phyloP scores from a whole-genome alignment of 306 rosid species.

The Gastrolobium villosum region DNA sequence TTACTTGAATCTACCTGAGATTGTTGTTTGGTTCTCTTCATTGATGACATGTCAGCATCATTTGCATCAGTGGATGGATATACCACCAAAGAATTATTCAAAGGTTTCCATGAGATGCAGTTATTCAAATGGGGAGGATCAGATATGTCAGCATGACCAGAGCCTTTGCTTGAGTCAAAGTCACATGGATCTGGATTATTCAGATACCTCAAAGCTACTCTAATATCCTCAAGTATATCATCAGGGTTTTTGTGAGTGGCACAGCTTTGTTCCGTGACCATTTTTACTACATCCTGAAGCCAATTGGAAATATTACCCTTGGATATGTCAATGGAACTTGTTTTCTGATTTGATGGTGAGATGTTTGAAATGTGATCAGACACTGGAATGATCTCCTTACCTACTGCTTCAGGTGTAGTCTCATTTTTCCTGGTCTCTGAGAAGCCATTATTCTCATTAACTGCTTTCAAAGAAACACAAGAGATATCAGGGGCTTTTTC shows the following conservation, averaged over 20 bases:
- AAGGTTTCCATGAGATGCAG: slow-evolving; percentile 45
- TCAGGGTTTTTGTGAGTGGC: slow-evolving; percentile 56
- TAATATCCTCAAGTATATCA: slow-evolving; percentile 63
- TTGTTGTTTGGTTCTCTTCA: slow-evolving; percentile 50
- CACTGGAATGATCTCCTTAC: slow-evolving; percentile 56
- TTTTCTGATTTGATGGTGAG: slow-evolving; percentile 52
- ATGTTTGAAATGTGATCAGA: slow-evolving; percentile 54
- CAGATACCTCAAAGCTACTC: slow-evolving; percentile 56
- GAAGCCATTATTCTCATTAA: slow-evolving; percentile 52
- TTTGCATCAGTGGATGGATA: slow-evolving; percentile 50
- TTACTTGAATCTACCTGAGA: slow-evolving; percentile 56
- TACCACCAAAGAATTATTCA: slow-evolving; percentile 40
- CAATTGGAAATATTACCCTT: slow-evolving; percentile 62
- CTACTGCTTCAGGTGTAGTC: slow-evolving; percentile 50
- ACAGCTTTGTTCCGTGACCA: slow-evolving; percentile 64
- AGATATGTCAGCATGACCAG: slow-evolving; percentile 49
- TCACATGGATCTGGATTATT: slow-evolving; percentile 41
- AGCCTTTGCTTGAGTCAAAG: slow-evolving; percentile 43
- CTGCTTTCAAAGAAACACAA: slow-evolving; percentile 52
- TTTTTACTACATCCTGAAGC: slow-evolving; percentile 67
- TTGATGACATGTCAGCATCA: slow-evolving; percentile 36
- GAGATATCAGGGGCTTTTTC: slow-evolving; percentile 57
- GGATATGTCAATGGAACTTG: slow-evolving; percentile 42
- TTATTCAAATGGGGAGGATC: slow-evolving; percentile 42
- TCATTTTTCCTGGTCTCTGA: slow-evolving; percentile 50